Evolutionary conservation across 805 yeast species (phyloP), one percentile per base, ranked within the genome.

Genomic region (Ogataea ramenticola): DNA sequence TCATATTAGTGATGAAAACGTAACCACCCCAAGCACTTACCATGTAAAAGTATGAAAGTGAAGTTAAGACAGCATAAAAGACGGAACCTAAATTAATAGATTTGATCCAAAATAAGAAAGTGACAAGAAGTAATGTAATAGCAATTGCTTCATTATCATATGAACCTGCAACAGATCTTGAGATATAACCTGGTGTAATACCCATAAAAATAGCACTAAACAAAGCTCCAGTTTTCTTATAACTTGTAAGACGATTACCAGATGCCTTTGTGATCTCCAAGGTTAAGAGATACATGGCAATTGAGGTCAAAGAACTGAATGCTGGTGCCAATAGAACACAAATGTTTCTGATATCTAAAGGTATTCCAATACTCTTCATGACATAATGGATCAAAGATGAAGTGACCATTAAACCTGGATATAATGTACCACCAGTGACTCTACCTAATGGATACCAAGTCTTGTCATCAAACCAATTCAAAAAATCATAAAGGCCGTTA

Each of bases 11-110:
- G 67, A 93, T 95, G 72, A 93, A 93, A 42, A 95, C 99, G 62
- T 93, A 93, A 24, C 99, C 99, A 72, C 99, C 99, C 97, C 99
- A 90, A 12, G 99, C 99, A 40, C 95, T 82, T 42, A 93, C 99
- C 99, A 93, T 93, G 74, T 93, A 93, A 67, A 95, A 93, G 70
- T 95, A 93, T 56, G 81, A 84, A 30, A 88, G 61, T 1, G 99
- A 95, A 26, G 97, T 80, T 54, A 84, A 68, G 2, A 91, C 72
- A 11, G 88, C 93, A 72, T 81, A 87, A 52, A 86, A 74, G 16
- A 90, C 80, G 1, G 96, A 86, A 39, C 99, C 99, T 34, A 84
- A 71, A 65, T 91, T 91, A 65, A 87, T 77, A 12, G 96, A 83
- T 68, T 89, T 90, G 66, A 93, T 84, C 99, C 99, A 93, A 47